Evolutionary conservation across 345 rosid species (phyloP).

Genomic region (Aquilaria malaccensis): DNA sequence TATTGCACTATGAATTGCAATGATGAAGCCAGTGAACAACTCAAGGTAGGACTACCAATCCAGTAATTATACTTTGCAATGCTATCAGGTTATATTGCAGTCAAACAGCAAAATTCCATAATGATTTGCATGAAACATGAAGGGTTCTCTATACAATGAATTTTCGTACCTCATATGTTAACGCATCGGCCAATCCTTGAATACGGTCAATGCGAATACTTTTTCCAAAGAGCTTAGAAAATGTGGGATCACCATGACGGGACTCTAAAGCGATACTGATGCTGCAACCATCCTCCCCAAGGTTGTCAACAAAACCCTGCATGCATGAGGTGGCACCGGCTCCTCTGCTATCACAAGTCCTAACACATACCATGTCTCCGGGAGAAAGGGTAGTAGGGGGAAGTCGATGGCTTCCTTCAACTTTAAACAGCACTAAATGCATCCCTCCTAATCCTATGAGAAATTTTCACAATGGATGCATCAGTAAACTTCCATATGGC

Average conservation of each 20-base stretch:
- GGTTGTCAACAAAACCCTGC: conserved; percentile 90
- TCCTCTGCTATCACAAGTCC: conserved; percentile 80
- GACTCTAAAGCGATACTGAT: conserved; percentile 89
- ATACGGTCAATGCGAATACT: conserved; percentile 89
- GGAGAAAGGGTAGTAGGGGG: conserved; percentile 96
- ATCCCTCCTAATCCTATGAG: conserved; percentile 85
- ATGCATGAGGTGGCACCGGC: conserved; percentile 82
- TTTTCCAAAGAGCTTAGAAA: conserved; percentile 92
- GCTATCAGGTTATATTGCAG: too few relatives aligned
- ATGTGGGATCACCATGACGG: conserved; percentile 95
- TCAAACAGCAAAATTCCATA: too few relatives aligned
- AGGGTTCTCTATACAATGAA: too few relatives aligned
- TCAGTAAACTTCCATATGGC: conserved; percentile 10
- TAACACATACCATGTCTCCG: conserved; percentile 96
- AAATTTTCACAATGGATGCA: conserved; percentile 10
- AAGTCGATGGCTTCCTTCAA: conserved; percentile 73
- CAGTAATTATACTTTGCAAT: too few relatives aligned
- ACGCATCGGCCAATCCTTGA: conserved; percentile 85
- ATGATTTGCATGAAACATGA: neutral
- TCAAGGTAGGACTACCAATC: too few relatives aligned
- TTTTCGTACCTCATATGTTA: conserved; percentile 74
- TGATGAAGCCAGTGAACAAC: too few relatives aligned
- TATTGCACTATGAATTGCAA: too few relatives aligned
- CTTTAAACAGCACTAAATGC: conserved; percentile 84
- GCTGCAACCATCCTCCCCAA: conserved; percentile 95